Base-by-base conservation (phyloP, 2,329 filamentous ascomycete species). In the Aaosphaeria arxii region DNA sequence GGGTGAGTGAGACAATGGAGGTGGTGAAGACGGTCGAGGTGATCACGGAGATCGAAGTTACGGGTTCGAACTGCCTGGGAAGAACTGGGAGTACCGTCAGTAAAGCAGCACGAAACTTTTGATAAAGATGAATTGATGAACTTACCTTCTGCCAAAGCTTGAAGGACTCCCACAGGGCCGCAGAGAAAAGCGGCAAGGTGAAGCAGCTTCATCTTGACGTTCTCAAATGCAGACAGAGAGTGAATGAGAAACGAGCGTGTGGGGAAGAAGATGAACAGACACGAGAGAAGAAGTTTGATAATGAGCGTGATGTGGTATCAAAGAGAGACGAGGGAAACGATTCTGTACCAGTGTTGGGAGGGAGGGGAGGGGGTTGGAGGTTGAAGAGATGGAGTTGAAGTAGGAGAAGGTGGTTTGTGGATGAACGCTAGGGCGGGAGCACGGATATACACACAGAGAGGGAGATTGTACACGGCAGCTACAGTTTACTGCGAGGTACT, bases 11-110 rank as follows among this genome's bases (percentile, higher is more conserved):
- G 52, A 67, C 51, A 46, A 64, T 47, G 43, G 56, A 56, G 42
- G 71, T 73, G 32, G 54, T 49, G 58, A 65, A 71, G 53, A 70
- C 54, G 31, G 65, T 69, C 13, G 69, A 68, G 40, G 63, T 64
- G 39, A 66, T 67, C 3, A 36, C 7, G 33, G n/a, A 32, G 36
- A 40, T 30, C 11, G 31, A 13, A 45, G 44, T 30, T 29, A 29
- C 9, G 13, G 36, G 43, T 11, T 40, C 24, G 24, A 36, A 13
- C 33, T 2, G 33, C n/a, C n/a, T 36, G 9, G n/a, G 33, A 24
- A 36, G 2, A 36, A 36, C 33, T 11, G 33, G 9, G 33, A 13
- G n/a, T 36, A 13, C 33, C 11, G 9, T 24, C 9, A 9, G 11
- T 41, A 24, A 9, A 24, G 17, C 11, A 2, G 17, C 17, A 24